Conservation (phyloP, 1,284 basidiomycete genomes). For the Omphalotus olearius region DNA sequence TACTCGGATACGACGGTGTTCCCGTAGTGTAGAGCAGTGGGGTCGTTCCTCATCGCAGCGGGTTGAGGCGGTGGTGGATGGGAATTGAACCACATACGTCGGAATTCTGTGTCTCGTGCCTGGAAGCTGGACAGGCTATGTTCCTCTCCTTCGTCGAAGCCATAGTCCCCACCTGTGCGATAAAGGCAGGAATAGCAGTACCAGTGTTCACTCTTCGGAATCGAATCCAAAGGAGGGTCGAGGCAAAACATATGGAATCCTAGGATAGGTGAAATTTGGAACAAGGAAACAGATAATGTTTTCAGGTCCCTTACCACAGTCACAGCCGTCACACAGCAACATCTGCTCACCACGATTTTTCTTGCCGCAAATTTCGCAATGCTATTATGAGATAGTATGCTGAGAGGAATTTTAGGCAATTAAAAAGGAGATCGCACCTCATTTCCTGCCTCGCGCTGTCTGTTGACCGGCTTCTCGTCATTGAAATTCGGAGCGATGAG, state of each 20-base stretch:
- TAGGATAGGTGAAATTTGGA: slow-evolving; percentile 28
- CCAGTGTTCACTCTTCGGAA: slow-evolving; percentile 89
- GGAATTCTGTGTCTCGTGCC: slow-evolving; percentile 86
- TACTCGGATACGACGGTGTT: slow-evolving; percentile 75
- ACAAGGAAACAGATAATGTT: slow-evolving; percentile 12
- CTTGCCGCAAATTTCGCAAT: slow-evolving; percentile 89
- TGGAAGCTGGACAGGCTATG: slow-evolving; percentile 93
- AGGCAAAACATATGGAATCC: slow-evolving; percentile 98
- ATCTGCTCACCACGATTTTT: slow-evolving; percentile 88
- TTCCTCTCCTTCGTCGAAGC: slow-evolving; percentile 98
- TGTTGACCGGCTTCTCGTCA: slow-evolving; percentile 5
- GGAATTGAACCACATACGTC: slow-evolving; percentile 81
- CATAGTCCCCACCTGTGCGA: slow-evolving; percentile 95
- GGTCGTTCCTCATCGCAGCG: slow-evolving; percentile 32
- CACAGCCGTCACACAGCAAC: slow-evolving; percentile 96
- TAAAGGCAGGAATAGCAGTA: slow-evolving; percentile 93
- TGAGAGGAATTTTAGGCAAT: not conserved
- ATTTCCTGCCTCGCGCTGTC: slow-evolving; percentile 5
- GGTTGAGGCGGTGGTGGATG: slow-evolving; percentile 54
- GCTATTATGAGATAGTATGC: slow-evolving; percentile 38
- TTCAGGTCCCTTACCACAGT: slow-evolving; percentile 65
- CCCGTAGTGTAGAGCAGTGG: slow-evolving; percentile 57
- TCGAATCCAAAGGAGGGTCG: slow-evolving; percentile 79
- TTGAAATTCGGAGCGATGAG: slow-evolving; percentile 30
- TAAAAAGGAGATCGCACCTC: not conserved